A percentile compares a stretch with the other conserved stretches of the same genome.
Conservation (phyloP, 1,139 yeast species). For the Petasospora fabianii region DNA sequence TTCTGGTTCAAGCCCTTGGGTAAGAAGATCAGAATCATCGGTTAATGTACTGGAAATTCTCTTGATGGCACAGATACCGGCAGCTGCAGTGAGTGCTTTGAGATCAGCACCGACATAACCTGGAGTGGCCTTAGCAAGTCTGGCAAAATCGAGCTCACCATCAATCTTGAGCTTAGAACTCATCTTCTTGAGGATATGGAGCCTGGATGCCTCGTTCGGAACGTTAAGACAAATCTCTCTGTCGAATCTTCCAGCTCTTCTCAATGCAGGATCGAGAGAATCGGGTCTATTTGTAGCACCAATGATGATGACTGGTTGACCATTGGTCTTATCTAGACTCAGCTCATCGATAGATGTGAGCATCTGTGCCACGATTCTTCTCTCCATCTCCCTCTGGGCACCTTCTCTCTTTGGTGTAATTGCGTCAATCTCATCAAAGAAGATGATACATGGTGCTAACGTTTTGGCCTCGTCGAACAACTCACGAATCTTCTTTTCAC, state of each 20-base stretch:
- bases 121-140: conserved; percentile 88
- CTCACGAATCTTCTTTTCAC: conserved; percentile 90
- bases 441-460: conserved; percentile 87
- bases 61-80: conserved; percentile 92
- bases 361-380: conserved; percentile 92
- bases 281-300: conserved; percentile 99
- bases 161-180: conserved; percentile 60
- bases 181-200: conserved; percentile 73
- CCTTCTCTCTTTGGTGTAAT: conserved; percentile 98
- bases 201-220: conserved; percentile 83
- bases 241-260: conserved; percentile 97
- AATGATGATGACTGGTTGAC: conserved; percentile 90
- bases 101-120: conserved; percentile 98
- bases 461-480: conserved; percentile 88
- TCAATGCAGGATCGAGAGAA: conserved; percentile 88
- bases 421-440: conserved; percentile 96
- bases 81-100: conserved; percentile 90
- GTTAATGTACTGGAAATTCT: conserved; percentile 61
- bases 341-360: conserved; percentile 93
- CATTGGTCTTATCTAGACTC: conserved; percentile 80
- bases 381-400: conserved; percentile 97
- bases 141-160: conserved; percentile 66
- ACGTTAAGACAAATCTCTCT: conserved; percentile 91
- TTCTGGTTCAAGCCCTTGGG: conserved; percentile 7
- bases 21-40: conserved; percentile 10